Evolutionary conservation across 2,329 filamentous ascomycete genomes (phyloP).

Genomic region (Pestalotiopsis fici): DNA sequence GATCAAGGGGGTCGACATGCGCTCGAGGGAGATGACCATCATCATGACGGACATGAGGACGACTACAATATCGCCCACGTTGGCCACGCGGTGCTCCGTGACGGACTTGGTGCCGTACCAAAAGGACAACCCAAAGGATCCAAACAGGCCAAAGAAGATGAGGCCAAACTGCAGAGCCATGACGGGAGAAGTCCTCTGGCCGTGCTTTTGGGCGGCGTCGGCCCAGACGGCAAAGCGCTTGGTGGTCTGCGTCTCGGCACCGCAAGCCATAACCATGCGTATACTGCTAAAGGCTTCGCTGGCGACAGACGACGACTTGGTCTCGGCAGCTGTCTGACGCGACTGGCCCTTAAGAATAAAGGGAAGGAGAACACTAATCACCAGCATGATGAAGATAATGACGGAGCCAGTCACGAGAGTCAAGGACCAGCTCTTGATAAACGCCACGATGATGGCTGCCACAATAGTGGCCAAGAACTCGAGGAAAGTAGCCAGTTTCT

Average conservation of each 20-base stretch:
- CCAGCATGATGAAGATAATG: constrained; percentile 55
- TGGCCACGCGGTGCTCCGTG: constrained; percentile 44
- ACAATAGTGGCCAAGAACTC: constrained; percentile 56
- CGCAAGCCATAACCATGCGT: constrained; percentile 64
- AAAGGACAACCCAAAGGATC: constrained; percentile 58
- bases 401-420: constrained; percentile 60
- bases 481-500: constrained; percentile 61
- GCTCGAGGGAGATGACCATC: constrained; percentile 56
- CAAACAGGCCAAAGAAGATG: constrained; percentile 55
- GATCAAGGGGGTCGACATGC: constrained; percentile 59
- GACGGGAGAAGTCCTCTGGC: constrained; percentile 50
- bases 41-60: constrained; percentile 62
- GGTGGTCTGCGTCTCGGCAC: constrained; percentile 56
- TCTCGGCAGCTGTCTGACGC: constrained; percentile 51
- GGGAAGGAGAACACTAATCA: constrained; percentile 50
- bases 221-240: constrained; percentile 57
- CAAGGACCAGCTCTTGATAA: constrained; percentile 59
- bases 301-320: constrained; percentile 58
- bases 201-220: constrained; percentile 52
- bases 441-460: constrained; percentile 54
- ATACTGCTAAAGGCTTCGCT: constrained; percentile 62
- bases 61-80: constrained; percentile 55
- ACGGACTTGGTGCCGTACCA: constrained; percentile 62
- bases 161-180: constrained; percentile 54
- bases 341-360: constrained; percentile 55